These are phyloP conservation scores for Acidomyces sp. DNA, from an alignment of 495 filamentous ascomycete species.

Conservation along the genomic window DNA sequence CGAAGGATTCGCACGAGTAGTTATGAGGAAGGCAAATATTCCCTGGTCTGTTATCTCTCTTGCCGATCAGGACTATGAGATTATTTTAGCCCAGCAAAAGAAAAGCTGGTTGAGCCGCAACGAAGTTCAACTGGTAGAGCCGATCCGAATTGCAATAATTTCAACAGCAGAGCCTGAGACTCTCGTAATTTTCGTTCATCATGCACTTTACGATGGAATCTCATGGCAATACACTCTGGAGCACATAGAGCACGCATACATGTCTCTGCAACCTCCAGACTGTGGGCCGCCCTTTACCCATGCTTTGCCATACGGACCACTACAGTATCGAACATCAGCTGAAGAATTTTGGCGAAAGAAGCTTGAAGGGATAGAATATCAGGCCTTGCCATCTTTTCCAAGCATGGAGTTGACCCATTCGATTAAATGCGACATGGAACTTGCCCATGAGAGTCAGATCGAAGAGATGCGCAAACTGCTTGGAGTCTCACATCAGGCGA, in stretches of 20 bases:
- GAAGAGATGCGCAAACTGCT: constrained; percentile 40
- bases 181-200: constrained; percentile 58
- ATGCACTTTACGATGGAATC: constrained; percentile 79
- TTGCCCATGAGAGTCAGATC: constrained; percentile 2
- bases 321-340: constrained; percentile 41
- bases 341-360: constrained; percentile 55
- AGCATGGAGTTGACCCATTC: not conserved
- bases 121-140: constrained; percentile 19
- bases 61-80: constrained; percentile 24
- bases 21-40: constrained; percentile 34
- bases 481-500: constrained; percentile 59
- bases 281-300: constrained; percentile 38
- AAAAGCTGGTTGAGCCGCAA: constrained; percentile 34
- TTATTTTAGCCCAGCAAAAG: constrained; percentile 21
- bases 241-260: constrained; percentile 39
- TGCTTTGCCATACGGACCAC: constrained; percentile 41
- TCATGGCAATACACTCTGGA: constrained; percentile 56
- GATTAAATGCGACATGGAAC: not conserved
- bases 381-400: not conserved
- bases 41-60: constrained; percentile 36
- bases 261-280: constrained; percentile 6
- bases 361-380: constrained; percentile 26
- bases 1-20: constrained; percentile 61
- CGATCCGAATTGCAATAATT: constrained; percentile 36
- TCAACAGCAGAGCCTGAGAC: constrained; percentile 22